These are phyloP conservation scores for Aegilops longissima DNA, from an alignment of 176 grass and related monocot genomes.

Conservation along the genomic window DNA sequence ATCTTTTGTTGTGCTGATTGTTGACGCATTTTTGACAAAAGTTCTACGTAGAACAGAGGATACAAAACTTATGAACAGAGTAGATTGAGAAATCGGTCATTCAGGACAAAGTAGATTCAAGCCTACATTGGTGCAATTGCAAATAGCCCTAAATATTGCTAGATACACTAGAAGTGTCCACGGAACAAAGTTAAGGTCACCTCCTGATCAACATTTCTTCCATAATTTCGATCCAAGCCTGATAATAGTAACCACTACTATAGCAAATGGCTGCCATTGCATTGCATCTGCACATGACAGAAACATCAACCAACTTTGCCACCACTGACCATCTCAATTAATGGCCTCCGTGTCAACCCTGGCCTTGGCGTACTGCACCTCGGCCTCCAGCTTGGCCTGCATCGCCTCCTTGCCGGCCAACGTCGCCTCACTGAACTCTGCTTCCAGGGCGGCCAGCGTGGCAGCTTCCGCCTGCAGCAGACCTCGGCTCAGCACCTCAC, in stretches of 20 bases:
- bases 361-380: background rate
- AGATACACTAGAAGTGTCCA: background rate
- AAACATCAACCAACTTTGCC: background rate
- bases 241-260: background rate
- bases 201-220: too few relatives aligned
- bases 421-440: background rate
- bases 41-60: too few relatives aligned
- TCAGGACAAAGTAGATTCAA: background rate
- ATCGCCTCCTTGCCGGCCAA: background rate
- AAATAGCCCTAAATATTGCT: background rate
- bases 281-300: too few relatives aligned
- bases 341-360: background rate
- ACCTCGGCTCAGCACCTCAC: background rate
- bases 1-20: too few relatives aligned
- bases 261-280: too few relatives aligned
- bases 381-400: background rate
- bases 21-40: too few relatives aligned
- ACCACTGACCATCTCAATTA: background rate
- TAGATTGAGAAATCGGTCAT: too few relatives aligned
- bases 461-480: background rate
- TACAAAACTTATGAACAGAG: too few relatives aligned
- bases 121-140: background rate
- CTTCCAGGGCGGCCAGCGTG: background rate
- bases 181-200: too few relatives aligned
- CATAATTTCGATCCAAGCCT: background rate